These are phyloP conservation scores for Wickerhamiella dianesei DNA, from an alignment of 805 yeast genomes.

Conservation along the genomic window DNA sequence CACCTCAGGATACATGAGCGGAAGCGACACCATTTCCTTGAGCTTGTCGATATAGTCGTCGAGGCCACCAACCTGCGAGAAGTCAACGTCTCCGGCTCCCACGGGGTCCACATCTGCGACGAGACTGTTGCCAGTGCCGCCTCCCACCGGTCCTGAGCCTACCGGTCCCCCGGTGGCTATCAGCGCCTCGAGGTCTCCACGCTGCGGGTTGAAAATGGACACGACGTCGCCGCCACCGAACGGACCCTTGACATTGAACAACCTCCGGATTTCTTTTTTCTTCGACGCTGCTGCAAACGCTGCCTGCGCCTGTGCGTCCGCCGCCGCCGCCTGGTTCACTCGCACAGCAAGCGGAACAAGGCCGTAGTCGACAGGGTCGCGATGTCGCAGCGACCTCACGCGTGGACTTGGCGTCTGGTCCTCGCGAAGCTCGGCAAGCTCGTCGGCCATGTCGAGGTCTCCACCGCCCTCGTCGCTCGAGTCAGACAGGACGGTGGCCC, in stretches of 20 bases:
- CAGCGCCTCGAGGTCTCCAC: slow-evolving; percentile 8
- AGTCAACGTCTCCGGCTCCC: slow-evolving; percentile 79
- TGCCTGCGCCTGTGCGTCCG: background rate
- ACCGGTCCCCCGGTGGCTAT: slow-evolving; percentile 5
- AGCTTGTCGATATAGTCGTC: slow-evolving; percentile 81
- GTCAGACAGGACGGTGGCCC: background rate
- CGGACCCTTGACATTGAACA: slow-evolving; percentile 93
- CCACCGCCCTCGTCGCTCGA: background rate
- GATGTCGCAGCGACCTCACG: background rate
- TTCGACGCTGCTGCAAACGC: background rate
- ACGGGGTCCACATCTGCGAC: slow-evolving; percentile 51
- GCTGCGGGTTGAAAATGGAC: slow-evolving; percentile 40
- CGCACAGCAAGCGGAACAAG: background rate
- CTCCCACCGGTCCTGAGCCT: slow-evolving; percentile 36
- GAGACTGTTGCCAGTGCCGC: slow-evolving; percentile 27
- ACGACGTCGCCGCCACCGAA: slow-evolving; percentile 93
- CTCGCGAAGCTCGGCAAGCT: background rate
- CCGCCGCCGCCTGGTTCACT: background rate
- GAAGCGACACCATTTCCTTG: slow-evolving; percentile 93
- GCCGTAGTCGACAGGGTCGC: background rate
- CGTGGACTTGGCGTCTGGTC: background rate
- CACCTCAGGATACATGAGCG: slow-evolving; percentile 83
- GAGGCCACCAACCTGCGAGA: slow-evolving; percentile 79
- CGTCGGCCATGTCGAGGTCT: background rate
- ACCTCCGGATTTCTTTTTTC: slow-evolving; percentile 35